phyloP scores from a whole-genome alignment of 257 asterid genomes.

The Ehretia macrophylla region DNA sequence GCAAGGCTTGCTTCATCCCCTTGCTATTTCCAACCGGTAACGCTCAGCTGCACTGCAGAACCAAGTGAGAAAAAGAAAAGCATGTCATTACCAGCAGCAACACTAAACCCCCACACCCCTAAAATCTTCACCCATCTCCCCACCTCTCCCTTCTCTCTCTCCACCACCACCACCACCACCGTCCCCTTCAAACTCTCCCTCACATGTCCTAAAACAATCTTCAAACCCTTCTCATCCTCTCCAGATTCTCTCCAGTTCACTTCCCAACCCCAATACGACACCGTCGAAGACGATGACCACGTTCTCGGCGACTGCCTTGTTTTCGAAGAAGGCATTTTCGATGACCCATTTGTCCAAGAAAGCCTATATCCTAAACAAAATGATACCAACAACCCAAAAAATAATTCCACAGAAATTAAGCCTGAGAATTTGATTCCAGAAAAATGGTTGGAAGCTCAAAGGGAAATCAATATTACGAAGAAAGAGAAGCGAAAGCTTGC shows the following conservation, averaged over 20 bases:
- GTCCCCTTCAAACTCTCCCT: conserved; percentile 14
- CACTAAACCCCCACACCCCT: conserved; percentile 34
- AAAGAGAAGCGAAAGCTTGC: conserved; percentile 75
- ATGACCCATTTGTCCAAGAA: conserved; percentile 55
- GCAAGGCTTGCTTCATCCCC: too few species aligned
- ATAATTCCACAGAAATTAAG: conserved; percentile 15
- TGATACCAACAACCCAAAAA: conserved; percentile 7
- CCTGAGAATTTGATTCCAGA: conserved; percentile 83
- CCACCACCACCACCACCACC: conserved; percentile 1
- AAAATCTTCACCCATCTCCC: conserved; percentile 11
- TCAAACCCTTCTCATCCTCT: conserved; percentile 5
- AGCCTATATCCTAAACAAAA: conserved; percentile 6
- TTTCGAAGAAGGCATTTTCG: conserved; percentile 78
- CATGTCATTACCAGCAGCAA: conserved; percentile 17
- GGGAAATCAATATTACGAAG: conserved; percentile 69
- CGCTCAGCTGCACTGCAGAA: neutral
- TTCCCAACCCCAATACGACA: conserved; percentile 22
- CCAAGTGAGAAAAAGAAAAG: neutral
- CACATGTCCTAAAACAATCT: conserved; percentile 4
- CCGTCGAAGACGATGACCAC: conserved; percentile 46
- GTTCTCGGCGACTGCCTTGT: conserved; percentile 87
- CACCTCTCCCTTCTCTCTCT: conserved; percentile 15
- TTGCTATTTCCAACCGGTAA: neutral
- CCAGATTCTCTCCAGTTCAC: conserved; percentile 26
- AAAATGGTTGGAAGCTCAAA: conserved; percentile 64